phyloP scores from a whole-genome alignment of 2,329 filamentous ascomycete genomes.

The Calonectria honghensis region DNA sequence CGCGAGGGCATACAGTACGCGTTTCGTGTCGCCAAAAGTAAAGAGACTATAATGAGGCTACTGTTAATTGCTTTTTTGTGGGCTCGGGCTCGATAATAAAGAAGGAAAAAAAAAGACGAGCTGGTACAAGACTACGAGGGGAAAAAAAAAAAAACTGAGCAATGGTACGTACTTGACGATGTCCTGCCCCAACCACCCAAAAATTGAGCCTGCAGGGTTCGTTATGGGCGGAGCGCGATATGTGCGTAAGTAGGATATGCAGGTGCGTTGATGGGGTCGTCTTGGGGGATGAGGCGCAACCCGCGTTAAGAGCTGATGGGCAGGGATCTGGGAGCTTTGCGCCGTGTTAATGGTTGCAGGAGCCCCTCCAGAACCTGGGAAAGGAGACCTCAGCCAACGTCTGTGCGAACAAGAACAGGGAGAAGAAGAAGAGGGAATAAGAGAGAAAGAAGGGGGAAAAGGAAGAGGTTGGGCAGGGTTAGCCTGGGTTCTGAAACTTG shows the following conservation, averaged over 20 bases:
- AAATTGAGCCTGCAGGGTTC: constrained; percentile 28
- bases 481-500: constrained; percentile 20
- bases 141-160: constrained; percentile 9
- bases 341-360: constrained; percentile 20
- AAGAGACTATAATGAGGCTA: neutral
- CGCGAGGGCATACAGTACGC: constrained; percentile 22
- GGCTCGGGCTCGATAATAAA: constrained; percentile 20
- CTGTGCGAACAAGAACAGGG: constrained; percentile 15
- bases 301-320: constrained; percentile 26
- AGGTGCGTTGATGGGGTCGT: constrained; percentile 21
- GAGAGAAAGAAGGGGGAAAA: constrained; percentile 4
- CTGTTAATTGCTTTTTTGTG: constrained; percentile 24
- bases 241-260: constrained; percentile 25
- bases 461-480: constrained; percentile 7
- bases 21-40: constrained; percentile 32
- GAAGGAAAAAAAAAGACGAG: neutral
- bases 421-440: constrained; percentile 9
- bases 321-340: constrained; percentile 19
- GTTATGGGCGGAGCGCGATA: constrained; percentile 31
- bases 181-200: constrained; percentile 29
- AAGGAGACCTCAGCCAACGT: neutral
- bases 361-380: neutral
- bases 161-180: neutral
- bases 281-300: constrained; percentile 21
- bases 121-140: neutral